Evolutionary conservation across 768 basidiomycete species (phyloP).

Genomic region (Termitomyces sp.): DNA sequence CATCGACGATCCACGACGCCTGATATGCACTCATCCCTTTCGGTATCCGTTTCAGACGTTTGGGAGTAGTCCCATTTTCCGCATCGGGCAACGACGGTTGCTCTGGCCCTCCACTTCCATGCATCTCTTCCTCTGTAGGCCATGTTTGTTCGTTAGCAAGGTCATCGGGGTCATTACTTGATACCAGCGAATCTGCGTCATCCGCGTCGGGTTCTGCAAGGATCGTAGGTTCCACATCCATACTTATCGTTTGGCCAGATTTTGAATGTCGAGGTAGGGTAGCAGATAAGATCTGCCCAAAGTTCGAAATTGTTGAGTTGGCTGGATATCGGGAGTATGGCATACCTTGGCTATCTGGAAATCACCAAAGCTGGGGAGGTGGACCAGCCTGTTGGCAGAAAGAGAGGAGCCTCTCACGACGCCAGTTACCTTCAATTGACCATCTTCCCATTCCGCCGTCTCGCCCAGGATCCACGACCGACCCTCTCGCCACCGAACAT

Average conservation of each 20-base stretch:
- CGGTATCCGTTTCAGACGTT: slow-evolving; percentile 75
- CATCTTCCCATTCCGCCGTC: slow-evolving; percentile 55
- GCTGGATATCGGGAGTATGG: slow-evolving; percentile 13
- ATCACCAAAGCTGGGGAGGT: slow-evolving; percentile 86
- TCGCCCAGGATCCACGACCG: slow-evolving; percentile 74
- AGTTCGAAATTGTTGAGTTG: background rate
- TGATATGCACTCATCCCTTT: slow-evolving; percentile 98
- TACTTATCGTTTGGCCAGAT: slow-evolving; percentile 32
- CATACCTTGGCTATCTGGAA: slow-evolving; percentile 78
- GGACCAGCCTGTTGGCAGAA: slow-evolving; percentile 81
- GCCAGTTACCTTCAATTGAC: slow-evolving; percentile 74
- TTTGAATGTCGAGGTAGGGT: slow-evolving; percentile 39
- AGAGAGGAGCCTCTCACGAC: slow-evolving; percentile 76
- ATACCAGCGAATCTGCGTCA: slow-evolving; percentile 81
- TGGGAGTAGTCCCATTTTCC: slow-evolving; percentile 70
- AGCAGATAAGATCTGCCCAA: slow-evolving; percentile 65
- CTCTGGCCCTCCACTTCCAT: slow-evolving; percentile 27
- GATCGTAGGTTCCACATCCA: slow-evolving; percentile 67
- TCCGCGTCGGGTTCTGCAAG: slow-evolving; percentile 63
- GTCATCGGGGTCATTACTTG: slow-evolving; percentile 84
- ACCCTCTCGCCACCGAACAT: slow-evolving; percentile 80
- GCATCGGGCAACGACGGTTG: slow-evolving; percentile 58
- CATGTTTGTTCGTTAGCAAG: slow-evolving; percentile 96
- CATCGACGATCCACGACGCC: slow-evolving; percentile 93
- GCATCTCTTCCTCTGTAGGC: slow-evolving; percentile 97